Evolutionary conservation across 257 asterid species (phyloP).

Genomic region (Ballota nigra): DNA sequence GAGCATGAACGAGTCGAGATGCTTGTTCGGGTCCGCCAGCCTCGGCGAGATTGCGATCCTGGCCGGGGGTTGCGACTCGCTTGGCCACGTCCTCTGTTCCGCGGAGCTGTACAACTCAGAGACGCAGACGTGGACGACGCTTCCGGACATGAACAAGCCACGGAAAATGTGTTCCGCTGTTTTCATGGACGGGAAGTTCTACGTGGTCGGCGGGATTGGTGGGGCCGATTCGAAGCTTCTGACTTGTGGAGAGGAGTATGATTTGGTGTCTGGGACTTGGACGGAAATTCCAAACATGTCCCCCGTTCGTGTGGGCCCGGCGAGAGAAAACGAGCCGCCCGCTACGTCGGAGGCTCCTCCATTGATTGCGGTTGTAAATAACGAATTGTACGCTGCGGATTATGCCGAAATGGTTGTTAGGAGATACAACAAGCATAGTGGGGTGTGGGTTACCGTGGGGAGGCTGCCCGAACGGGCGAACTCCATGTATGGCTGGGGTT

Average conservation of each 20-base stretch:
- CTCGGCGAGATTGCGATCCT: conserved; percentile 68
- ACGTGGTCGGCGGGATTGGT: conserved; percentile 76
- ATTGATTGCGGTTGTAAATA: conserved; percentile 74
- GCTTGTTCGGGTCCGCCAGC: conserved; percentile 82
- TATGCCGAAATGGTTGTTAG: conserved; percentile 59
- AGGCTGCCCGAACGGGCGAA: conserved; percentile 67
- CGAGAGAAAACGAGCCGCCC: conserved; percentile 36
- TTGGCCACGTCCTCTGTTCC: conserved; percentile 53
- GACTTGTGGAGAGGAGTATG: conserved; percentile 72
- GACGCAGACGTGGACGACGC: conserved; percentile 51
- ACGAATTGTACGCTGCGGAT: conserved; percentile 76
- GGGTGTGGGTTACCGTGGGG: conserved; percentile 55
- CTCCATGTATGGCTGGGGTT: conserved; percentile 86
- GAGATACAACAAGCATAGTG: conserved; percentile 50
- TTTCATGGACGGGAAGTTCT: conserved; percentile 76
- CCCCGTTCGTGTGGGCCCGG: conserved; percentile 42
- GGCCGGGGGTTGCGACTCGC: conserved; percentile 79
- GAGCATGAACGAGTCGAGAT: conserved; percentile 78
- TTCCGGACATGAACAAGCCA: conserved; percentile 70
- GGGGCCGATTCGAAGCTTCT: conserved; percentile 42
- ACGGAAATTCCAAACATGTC: conserved; percentile 63
- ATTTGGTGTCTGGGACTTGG: conserved; percentile 58
- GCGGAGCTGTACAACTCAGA: conserved; percentile 70
- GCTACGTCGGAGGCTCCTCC: conserved; percentile 79
- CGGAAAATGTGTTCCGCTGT: conserved; percentile 82